A percentile compares a stretch with the other conserved stretches of the same genome.
Conservation (phyloP, 495 filamentous ascomycete genomes). For the Aspergillus coremiiformis region DNA sequence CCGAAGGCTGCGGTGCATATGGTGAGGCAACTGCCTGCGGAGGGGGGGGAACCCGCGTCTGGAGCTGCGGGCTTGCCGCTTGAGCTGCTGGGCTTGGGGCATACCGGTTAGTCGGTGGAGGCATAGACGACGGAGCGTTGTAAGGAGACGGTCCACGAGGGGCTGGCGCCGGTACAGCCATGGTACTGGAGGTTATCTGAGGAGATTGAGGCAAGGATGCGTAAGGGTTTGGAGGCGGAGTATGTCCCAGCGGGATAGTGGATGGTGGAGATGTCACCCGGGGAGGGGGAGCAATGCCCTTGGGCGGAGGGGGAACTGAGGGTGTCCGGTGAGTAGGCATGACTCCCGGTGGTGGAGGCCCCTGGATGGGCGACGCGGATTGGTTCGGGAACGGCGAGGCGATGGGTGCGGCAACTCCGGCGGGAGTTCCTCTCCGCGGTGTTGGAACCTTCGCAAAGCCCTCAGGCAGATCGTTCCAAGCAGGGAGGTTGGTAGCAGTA, state of each 20-base stretch:
- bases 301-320: slow-evolving; percentile 49
- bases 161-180: slow-evolving; percentile 45
- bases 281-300: slow-evolving; percentile 44
- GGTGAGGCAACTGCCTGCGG: slow-evolving; percentile 48
- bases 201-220: slow-evolving; percentile 45
- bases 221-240: slow-evolving; percentile 63
- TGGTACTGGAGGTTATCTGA: slow-evolving; percentile 22
- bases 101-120: slow-evolving; percentile 74
- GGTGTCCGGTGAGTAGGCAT: slow-evolving; percentile 37
- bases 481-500: slow-evolving; percentile 58
- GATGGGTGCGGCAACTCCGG: slow-evolving; percentile 46
- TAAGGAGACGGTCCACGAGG: slow-evolving; percentile 81
- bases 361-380: slow-evolving; percentile 46
- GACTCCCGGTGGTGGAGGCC: slow-evolving; percentile 30
- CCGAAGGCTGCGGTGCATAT: slow-evolving; percentile 49
- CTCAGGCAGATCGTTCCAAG: slow-evolving; percentile 94
- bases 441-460: slow-evolving; percentile 64
- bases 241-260: slow-evolving; percentile 37
- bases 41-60: slow-evolving; percentile 43
- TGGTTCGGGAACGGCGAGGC: slow-evolving; percentile 64
- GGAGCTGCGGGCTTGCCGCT: slow-evolving; percentile 35
- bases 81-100: slow-evolving; percentile 68
- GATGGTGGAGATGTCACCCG: slow-evolving; percentile 49
- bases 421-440: slow-evolving; percentile 65
- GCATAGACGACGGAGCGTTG: slow-evolving; percentile 69